Evolutionary conservation across 352 stramenopile species (phyloP).

Genomic region (Thraustotheca clavata): DNA sequence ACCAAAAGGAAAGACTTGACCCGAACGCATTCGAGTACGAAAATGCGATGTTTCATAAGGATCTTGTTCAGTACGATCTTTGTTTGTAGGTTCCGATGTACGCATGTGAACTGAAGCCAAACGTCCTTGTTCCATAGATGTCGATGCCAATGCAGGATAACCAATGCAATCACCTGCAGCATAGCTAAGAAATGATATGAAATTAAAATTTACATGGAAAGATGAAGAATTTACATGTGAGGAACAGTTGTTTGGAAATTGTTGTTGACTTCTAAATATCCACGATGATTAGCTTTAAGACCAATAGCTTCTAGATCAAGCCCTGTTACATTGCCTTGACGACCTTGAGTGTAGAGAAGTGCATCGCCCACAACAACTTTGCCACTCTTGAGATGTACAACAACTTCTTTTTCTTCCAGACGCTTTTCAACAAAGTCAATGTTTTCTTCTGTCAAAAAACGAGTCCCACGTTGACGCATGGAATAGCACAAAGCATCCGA

Average conservation of each 20-base stretch:
- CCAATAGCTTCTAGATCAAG: constrained; percentile 75
- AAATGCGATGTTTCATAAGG: constrained; percentile 54
- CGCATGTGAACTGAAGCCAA: constrained; percentile 84
- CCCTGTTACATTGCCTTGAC: constrained; percentile 82
- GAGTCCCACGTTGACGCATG: constrained; percentile 79
- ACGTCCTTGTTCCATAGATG: constrained; percentile 86
- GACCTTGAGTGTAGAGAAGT: constrained; percentile 79
- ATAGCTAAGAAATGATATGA: constrained; percentile 39
- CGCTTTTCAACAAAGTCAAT: constrained; percentile 68
- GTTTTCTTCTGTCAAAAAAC: constrained; percentile 77
- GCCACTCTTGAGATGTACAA: constrained; percentile 74
- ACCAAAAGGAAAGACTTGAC: constrained; percentile 81
- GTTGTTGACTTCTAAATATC: constrained; percentile 77
- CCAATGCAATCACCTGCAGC: constrained; percentile 86
- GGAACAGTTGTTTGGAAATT: constrained; percentile 82
- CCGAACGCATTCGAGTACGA: constrained; percentile 74
- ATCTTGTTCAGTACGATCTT: constrained; percentile 33
- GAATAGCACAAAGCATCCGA: constrained; percentile 79
- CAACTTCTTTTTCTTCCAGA: constrained; percentile 43
- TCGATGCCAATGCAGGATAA: constrained; percentile 82
- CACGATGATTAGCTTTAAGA: constrained; percentile 68
- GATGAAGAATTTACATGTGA: constrained; percentile 58
- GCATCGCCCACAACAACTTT: constrained; percentile 80
- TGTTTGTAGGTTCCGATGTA: constrained; percentile 55
- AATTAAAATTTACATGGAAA: neutral